These are phyloP conservation scores for Emergomyces pasteurianus DNA, from an alignment of 2,329 filamentous ascomycete genomes.

Conservation along the genomic window DNA sequence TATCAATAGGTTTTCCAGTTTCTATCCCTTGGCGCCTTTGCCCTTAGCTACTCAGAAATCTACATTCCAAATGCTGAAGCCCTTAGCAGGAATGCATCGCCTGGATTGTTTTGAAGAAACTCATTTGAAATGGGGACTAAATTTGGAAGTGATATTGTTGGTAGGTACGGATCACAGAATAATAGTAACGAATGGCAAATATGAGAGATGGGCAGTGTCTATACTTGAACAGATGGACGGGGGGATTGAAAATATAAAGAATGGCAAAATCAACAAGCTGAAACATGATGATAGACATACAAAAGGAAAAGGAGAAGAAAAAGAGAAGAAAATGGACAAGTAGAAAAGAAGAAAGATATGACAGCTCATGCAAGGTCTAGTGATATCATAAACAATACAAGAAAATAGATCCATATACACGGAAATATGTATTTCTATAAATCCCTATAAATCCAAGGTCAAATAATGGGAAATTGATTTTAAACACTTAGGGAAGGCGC, in stretches of 20 bases:
- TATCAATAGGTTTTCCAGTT: no score
- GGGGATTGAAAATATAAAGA: neutral
- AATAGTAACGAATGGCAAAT: neutral
- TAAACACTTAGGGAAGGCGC: neutral
- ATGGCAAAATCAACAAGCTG: neutral
- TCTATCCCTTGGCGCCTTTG: no score
- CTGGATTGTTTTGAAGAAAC: neutral
- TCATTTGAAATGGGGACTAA: neutral
- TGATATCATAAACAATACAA: neutral
- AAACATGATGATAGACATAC: neutral
- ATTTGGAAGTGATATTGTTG: neutral
- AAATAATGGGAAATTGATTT: neutral
- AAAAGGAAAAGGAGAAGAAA: neutral
- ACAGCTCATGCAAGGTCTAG: neutral
- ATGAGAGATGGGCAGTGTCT: neutral
- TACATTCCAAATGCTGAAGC: no score
- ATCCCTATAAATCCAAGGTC: neutral
- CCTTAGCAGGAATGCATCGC: neutral
- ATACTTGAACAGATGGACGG: neutral
- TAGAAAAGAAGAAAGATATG: neutral
- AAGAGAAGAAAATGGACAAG: neutral
- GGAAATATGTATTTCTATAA: neutral
- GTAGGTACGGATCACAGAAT: neutral
- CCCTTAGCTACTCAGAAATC: no score
- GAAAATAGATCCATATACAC: neutral